Evolutionary conservation across 345 rosid species (phyloP), one percentile per base, ranked within the genome.

Genomic region (Pistacia integerrima): DNA sequence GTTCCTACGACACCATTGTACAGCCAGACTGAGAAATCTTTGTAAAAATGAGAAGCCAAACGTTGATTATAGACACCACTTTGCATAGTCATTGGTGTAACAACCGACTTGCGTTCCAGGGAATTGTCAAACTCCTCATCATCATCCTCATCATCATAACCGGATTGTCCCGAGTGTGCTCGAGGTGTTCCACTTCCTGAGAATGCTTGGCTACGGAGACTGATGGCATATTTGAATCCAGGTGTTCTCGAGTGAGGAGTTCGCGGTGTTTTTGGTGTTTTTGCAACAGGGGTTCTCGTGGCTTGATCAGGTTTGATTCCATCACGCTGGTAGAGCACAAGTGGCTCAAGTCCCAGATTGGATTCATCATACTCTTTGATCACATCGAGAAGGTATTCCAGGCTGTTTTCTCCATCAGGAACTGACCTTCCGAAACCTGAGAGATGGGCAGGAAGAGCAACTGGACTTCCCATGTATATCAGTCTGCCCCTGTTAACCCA

Each of bases 331-430:
- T 87, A 90, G 67, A 85, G 28, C 62, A 90, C 90, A 0, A 88
- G 87, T 3, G 94, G 92, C 25, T 89, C 91, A 0, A 90, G 85
- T 61, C 98, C 97, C 4, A 83, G 58, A 0, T 77, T 76, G 0
- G 98, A 85, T 64, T 91, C 97, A 58, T 90, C 92, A 33, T 90
- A 90, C 79, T 90, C 94, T 58, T 87, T 90, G 76, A 94, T 86
- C 30, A 94, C 85, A 67, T 94, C 97, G 2, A 94, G 86, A 38
- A 93, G 90, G 77, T 90, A 90, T 82, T 94, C 98, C 1, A 87
- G 78, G 73, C 82, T 87, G 82, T 88, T 92, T 81, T 92, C 94
- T 0, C 92, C 91, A 48, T 94, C 89, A 4, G 97, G 97, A 46
- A 89, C 74, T 0, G 94, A 88, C 84, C 90, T 84, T 16, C 94